Conservation (phyloP, 495 filamentous ascomycete genomes). For the Hyphodiscus hymeniophilus region DNA sequence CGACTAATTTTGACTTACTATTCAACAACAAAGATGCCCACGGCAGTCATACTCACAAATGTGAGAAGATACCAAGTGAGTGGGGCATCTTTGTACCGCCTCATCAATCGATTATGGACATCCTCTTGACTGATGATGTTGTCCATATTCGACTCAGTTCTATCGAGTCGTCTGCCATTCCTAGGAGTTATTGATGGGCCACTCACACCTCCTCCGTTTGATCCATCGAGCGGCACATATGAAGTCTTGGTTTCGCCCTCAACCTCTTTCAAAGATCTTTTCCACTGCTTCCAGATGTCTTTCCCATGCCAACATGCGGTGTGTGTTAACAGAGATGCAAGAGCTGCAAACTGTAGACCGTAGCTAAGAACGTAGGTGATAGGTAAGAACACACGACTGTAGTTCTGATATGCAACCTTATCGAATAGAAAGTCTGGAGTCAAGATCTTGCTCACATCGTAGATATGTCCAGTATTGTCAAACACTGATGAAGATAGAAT, state of each 20-base stretch:
- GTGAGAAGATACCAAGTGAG: slow-evolving; percentile 68
- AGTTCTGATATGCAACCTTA: slow-evolving; percentile 57
- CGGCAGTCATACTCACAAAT: slow-evolving; percentile 58
- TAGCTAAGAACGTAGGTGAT: slow-evolving; percentile 79
- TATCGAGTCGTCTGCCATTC: slow-evolving; percentile 27
- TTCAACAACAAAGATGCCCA: slow-evolving; percentile 79
- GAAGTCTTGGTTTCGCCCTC: slow-evolving; percentile 31
- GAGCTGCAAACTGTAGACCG: slow-evolving; percentile 70
- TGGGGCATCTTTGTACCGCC: slow-evolving; percentile 65
- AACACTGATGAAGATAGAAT: slow-evolving; percentile 69
- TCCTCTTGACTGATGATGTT: slow-evolving; percentile 59
- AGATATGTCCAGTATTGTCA: slow-evolving; percentile 69
- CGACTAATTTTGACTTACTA: slow-evolving; percentile 40
- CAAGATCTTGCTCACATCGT: slow-evolving; percentile 68
- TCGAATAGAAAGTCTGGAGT: slow-evolving; percentile 67
- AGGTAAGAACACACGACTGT: slow-evolving; percentile 73
- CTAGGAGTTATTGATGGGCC: not conserved
- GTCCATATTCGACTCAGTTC: slow-evolving; percentile 32
- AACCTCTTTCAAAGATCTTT: slow-evolving; percentile 39
- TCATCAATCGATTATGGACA: slow-evolving; percentile 73
- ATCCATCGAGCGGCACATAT: slow-evolving; percentile 35
- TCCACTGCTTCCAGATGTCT: slow-evolving; percentile 67
- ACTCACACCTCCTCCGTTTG: not conserved
- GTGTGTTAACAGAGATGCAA: slow-evolving; percentile 64
- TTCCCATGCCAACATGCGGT: slow-evolving; percentile 66